A percentile compares a stretch with the other conserved stretches of the same genome.
Conservation (phyloP, 2,329 filamentous ascomycete genomes). For the Aspergillus fischeri region DNA sequence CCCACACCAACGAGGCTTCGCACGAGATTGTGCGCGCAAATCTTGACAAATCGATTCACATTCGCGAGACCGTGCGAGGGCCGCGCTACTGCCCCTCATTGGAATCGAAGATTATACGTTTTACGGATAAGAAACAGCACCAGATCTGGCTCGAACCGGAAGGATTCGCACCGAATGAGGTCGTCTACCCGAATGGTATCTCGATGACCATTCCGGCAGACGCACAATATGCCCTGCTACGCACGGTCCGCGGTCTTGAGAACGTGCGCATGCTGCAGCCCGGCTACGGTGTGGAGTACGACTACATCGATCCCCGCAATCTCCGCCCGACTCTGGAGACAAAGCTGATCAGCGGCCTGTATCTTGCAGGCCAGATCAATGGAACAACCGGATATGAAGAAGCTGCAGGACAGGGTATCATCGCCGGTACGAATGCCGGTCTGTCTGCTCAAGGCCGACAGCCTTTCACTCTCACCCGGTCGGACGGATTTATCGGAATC, state of each 20-base stretch:
- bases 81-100: constrained; percentile 93
- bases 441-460: constrained; percentile 65
- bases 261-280: constrained; percentile 88
- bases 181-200: constrained; percentile 94
- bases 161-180: constrained; percentile 75
- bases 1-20: constrained; percentile 76
- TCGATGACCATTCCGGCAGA: constrained; percentile 94
- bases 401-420: constrained; percentile 85
- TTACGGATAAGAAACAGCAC: constrained; percentile 73
- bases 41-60: constrained; percentile 94
- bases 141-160: constrained; percentile 97
- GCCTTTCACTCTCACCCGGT: constrained; percentile 67
- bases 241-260: constrained; percentile 82
- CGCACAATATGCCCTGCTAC: constrained; percentile 79
- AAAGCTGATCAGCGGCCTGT: constrained; percentile 83
- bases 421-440: constrained; percentile 92
- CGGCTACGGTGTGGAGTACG: constrained; percentile 96
- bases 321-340: constrained; percentile 89
- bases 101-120: constrained; percentile 89
- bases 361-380: constrained; percentile 94
- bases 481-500: constrained; percentile 94
- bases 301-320: constrained; percentile 92
- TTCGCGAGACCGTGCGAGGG: constrained; percentile 89
- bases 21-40: constrained; percentile 84
- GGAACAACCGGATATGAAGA: constrained; percentile 98